These are phyloP conservation scores for Russula emetica DNA, from an alignment of 768 basidiomycete species.

Conservation along the genomic window DNA sequence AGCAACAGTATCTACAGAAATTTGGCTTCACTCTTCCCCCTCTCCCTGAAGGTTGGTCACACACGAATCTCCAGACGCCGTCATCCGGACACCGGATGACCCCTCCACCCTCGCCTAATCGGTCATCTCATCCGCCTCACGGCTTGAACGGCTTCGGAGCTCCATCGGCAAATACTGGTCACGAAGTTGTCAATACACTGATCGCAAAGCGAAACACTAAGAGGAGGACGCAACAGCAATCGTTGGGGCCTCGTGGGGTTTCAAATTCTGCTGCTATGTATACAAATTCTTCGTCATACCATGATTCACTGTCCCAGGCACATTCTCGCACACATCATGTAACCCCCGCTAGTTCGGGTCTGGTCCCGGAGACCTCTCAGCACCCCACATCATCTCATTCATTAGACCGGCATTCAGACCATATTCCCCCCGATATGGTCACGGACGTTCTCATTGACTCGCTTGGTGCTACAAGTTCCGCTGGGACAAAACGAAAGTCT, in stretches of 20 bases:
- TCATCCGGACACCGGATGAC: conserved; percentile 35
- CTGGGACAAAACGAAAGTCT: conserved; percentile 52
- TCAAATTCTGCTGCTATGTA: conserved; percentile 16
- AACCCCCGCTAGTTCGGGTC: not conserved
- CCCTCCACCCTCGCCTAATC: conserved; percentile 48
- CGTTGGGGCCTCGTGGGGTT: conserved; percentile 34
- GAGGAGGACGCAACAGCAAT: conserved; percentile 50
- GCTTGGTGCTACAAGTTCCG: conserved; percentile 33
- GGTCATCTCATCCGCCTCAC: conserved; percentile 34
- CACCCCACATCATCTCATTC: conserved; percentile 8
- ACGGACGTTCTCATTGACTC: conserved; percentile 49
- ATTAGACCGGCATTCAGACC: conserved; percentile 31
- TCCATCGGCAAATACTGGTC: conserved; percentile 35
- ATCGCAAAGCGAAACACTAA: conserved; percentile 62
- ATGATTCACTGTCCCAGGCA: not conserved
- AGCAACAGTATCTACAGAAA: conserved; percentile 75
- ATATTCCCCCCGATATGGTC: conserved; percentile 41
- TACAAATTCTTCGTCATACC: conserved; percentile 8
- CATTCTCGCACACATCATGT: conserved; percentile 9
- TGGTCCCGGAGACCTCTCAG: conserved; percentile 1
- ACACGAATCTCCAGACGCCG: conserved; percentile 33
- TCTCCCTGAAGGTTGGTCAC: conserved; percentile 67
- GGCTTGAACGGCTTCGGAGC: conserved; percentile 43
- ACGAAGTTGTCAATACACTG: conserved; percentile 55
- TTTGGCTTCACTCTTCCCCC: conserved; percentile 71